These are phyloP conservation scores for Bryoerythrophyllum caledonicum DNA, from an alignment of 225 moss, liverwort and hornwort genomes.

Conservation along the genomic window DNA sequence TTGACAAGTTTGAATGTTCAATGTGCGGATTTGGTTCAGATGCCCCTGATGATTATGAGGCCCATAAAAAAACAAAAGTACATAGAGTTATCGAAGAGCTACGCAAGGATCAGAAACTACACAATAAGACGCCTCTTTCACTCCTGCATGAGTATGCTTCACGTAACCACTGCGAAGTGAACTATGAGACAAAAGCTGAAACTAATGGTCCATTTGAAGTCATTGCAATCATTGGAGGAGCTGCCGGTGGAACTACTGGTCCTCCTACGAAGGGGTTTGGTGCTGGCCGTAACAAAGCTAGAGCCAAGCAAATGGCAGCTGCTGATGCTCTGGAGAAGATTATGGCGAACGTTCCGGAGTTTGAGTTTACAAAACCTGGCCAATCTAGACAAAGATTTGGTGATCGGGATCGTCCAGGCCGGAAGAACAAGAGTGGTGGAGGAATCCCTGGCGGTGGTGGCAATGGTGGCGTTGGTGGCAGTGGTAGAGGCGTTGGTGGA, in stretches of 20 bases:
- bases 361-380: conserved; percentile 69
- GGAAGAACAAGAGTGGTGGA: conserved; percentile 50
- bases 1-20: conserved; percentile 64
- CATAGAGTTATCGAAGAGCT: conserved; percentile 64
- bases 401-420: conserved; percentile 63
- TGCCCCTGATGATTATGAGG: conserved; percentile 53
- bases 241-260: conserved; percentile 60
- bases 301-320: conserved; percentile 70
- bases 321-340: conserved; percentile 69
- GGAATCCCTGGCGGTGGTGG: conserved; percentile 37
- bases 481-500: conserved; percentile 36
- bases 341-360: conserved; percentile 67
- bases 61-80: conserved; percentile 59
- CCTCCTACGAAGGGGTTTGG: conserved; percentile 63
- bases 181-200: conserved; percentile 67
- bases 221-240: conserved; percentile 58
- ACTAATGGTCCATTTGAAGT: conserved; percentile 63
- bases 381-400: conserved; percentile 67
- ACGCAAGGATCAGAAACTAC: conserved; percentile 63
- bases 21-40: conserved; percentile 73
- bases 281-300: conserved; percentile 63
- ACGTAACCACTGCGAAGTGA: conserved; percentile 67
- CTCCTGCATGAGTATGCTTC: conserved; percentile 71
- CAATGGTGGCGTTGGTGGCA: conserved; percentile 33
- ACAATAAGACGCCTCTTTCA: conserved; percentile 65